These are phyloP conservation scores for Hippophae rhamnoides DNA, from an alignment of 306 rosid species.

Conservation along the genomic window DNA sequence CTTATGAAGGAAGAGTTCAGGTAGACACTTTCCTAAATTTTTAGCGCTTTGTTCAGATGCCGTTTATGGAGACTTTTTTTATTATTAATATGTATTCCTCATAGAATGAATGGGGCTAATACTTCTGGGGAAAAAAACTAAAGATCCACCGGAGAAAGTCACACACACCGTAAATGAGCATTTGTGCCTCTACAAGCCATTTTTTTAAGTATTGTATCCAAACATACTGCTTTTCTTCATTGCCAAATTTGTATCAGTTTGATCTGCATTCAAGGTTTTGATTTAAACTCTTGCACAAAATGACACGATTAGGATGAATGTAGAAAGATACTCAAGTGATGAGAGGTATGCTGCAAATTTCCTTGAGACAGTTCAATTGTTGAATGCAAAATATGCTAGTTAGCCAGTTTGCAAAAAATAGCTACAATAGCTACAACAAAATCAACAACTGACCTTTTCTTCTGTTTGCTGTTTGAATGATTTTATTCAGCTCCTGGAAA, in stretches of 20 bases:
- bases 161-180: too few relatives aligned
- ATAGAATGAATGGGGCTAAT: too few relatives aligned
- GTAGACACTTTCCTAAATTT: conserved; percentile 19
- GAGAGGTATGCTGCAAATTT: not conserved
- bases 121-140: too few relatives aligned
- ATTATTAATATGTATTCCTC: too few relatives aligned
- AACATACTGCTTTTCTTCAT: too few relatives aligned
- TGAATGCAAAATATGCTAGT: not conserved
- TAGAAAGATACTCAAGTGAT: not conserved
- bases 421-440: too few relatives aligned
- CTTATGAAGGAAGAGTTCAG: conserved; percentile 91
- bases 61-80: too few relatives aligned
- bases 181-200: too few relatives aligned
- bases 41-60: not conserved
- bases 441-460: not conserved
- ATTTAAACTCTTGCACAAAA: not conserved
- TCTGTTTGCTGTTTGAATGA: conserved; percentile 14
- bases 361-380: not conserved
- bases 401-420: not conserved
- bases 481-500: conserved; percentile 82
- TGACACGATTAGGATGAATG: not conserved
- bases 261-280: too few relatives aligned
- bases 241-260: too few relatives aligned
- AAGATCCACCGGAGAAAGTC: too few relatives aligned
- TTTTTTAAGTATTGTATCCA: too few relatives aligned